A percentile compares a stretch with the other conserved stretches of the same genome.
phyloP scores from a whole-genome alignment of 2,329 filamentous ascomycete genomes.

The Fusarium virguliforme region DNA sequence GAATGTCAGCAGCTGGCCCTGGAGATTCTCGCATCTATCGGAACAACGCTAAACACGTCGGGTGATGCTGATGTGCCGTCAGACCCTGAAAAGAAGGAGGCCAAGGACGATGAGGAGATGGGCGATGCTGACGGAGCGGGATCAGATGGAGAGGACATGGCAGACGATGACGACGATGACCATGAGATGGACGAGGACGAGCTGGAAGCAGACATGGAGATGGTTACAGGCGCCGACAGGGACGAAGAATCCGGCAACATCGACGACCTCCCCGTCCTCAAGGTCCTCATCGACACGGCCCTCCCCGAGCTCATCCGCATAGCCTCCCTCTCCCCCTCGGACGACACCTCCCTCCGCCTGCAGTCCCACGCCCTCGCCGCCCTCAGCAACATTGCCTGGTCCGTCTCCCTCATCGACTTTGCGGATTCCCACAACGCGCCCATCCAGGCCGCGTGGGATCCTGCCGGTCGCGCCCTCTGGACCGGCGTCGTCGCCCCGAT shows the following conservation, averaged over 20 bases:
- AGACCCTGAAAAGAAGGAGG: slow-evolving; percentile 59
- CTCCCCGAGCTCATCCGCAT: slow-evolving; percentile 65
- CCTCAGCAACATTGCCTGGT: slow-evolving; percentile 79
- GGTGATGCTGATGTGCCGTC: slow-evolving; percentile 56
- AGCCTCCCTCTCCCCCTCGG: slow-evolving; percentile 58
- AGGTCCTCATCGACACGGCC: slow-evolving; percentile 57
- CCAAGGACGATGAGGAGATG: slow-evolving; percentile 60
- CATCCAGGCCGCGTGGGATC: slow-evolving; percentile 70
- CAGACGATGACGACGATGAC: slow-evolving; percentile 62
- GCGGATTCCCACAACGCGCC: slow-evolving; percentile 67
- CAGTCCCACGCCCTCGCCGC: slow-evolving; percentile 71
- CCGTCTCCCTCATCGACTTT: slow-evolving; percentile 74
- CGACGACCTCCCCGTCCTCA: slow-evolving; percentile 70
- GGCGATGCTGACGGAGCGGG: slow-evolving; percentile 58
- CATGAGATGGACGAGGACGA: slow-evolving; percentile 72
- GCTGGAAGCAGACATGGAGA: slow-evolving; percentile 76
- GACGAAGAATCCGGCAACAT: slow-evolving; percentile 59
- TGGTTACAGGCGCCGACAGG: slow-evolving; percentile 69
- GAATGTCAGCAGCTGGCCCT: slow-evolving; percentile 71
- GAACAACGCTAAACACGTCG: slow-evolving; percentile 70
- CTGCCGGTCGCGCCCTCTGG: slow-evolving; percentile 72
- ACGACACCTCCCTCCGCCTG: slow-evolving; percentile 62
- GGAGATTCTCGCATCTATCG: slow-evolving; percentile 76
- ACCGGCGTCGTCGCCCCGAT: slow-evolving; percentile 69
- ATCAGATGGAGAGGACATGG: slow-evolving; percentile 57